These are phyloP conservation scores for Fusarium sp. DNA, from an alignment of 2,329 filamentous ascomycete species.

Conservation along the genomic window DNA sequence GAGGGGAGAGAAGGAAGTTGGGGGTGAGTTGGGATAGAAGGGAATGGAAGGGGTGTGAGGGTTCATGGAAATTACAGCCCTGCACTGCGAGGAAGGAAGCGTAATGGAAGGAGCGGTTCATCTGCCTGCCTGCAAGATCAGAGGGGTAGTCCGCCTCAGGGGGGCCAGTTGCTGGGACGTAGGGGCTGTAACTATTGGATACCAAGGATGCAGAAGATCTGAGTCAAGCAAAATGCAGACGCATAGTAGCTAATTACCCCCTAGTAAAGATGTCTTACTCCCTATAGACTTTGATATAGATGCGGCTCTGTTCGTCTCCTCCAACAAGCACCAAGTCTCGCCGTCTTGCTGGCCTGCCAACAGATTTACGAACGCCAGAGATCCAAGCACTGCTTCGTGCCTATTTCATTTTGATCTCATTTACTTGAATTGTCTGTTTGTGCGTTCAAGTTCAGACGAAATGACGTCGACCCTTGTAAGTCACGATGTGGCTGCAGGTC, in stretches of 20 bases:
- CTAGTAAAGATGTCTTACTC: conserved; percentile 7
- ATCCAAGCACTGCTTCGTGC: not conserved
- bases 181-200: conserved; percentile 3
- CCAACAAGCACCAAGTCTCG: conserved; percentile 10
- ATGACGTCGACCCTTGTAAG: conserved; percentile 1
- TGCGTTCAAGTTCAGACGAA: conserved; percentile 13
- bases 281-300: conserved; percentile 13
- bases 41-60: conserved; percentile 18
- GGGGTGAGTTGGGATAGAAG: conserved; percentile 20
- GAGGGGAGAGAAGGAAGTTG: conserved; percentile 16
- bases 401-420: conserved; percentile 12
- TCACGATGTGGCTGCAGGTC: conserved; percentile 10
- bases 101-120: conserved; percentile 30
- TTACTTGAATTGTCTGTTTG: conserved; percentile 24
- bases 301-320: not conserved
- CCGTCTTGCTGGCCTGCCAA: conserved; percentile 19
- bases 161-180: conserved; percentile 20
- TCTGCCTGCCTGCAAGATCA: conserved; percentile 13
- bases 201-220: conserved; percentile 3
- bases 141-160: conserved; percentile 8
- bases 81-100: not conserved
- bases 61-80: conserved; percentile 6
- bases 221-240: not conserved
- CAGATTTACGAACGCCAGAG: not conserved
- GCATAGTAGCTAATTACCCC: not conserved